Evolutionary conservation across 768 basidiomycete species (phyloP), one percentile per base, ranked within the genome.

Genomic region (Steccherinum ochraceum): DNA sequence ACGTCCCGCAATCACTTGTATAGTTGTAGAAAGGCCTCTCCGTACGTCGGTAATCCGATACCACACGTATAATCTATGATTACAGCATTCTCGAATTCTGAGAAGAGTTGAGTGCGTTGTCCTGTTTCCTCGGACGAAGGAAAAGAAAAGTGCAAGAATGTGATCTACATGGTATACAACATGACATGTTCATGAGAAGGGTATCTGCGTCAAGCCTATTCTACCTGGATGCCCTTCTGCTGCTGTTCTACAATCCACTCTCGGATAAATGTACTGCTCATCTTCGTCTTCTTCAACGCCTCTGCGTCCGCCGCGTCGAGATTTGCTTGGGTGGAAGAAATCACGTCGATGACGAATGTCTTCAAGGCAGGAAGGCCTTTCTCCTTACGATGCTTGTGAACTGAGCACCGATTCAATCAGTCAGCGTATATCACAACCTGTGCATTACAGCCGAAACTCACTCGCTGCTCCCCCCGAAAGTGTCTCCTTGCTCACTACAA

Each of bases 231-330:
- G 16, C 30, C 30, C 30, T 30, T 45, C 18, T 27, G 13, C 48
- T 61, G 49, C 51, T 65, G 63, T 44, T 68, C 61, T 5, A 72
- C 81, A 54, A 99, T 86, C 93, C 93, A 95, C 56, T 86, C 75
- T 40, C 96, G 75, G 57, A 99, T 95, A 53, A 78, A 89, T 5
- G 93, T 95, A 62, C 93, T 96, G 64, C 96, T 93, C 79, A 98
- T 83, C 74, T 99, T 99, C 24, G 83, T 78, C 56, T 79, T 75
- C 63, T 84, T 86, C 52, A 94, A 66, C 62, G 76, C 67, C 50
- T 83, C 80, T 16, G 79, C 76, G 62, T 94, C 89, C 19, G 77
- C 78, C 45, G 76, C 75, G 45, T 81, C 82, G 21, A 89, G 67
- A 50, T 71, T 79, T 18, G 77, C 68, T 3, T 74, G 74, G 25